Base-by-base conservation (phyloP, 192 early-diverging fungal species). In the Geranomyces variabilis region DNA sequence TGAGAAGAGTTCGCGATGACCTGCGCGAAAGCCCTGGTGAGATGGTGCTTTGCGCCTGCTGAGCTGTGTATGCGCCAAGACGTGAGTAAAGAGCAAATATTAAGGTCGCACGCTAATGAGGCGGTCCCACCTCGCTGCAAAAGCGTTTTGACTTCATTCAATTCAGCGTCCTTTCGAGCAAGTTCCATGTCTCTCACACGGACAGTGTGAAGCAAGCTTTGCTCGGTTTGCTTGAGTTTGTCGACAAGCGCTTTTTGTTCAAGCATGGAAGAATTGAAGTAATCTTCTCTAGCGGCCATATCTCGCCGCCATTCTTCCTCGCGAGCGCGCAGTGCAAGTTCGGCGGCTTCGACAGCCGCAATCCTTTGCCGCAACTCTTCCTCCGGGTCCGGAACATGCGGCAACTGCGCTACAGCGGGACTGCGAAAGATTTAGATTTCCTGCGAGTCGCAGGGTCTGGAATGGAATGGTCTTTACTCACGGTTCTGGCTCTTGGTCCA, bases 201-300 rank as follows among this genome's bases (percentile, higher is more conserved):
- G 12, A 64, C n/a, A 15, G n/a, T 36, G 21, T 45, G 63, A 10
- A 45, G 15, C 15, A 64, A 36, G 21, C 29, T 45, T 36, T 64
- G 33, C 21, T 64, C 63, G 34, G 9, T 41, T 64, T 45, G 63
- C 14, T 41, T n/a, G 43, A 43, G 41, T 33, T 36, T 28, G 10
- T 53, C 21, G 12, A 33, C 14, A 3, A 53, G 49, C 47, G 41
- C 31, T 44, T 69, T 55, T 31, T 69, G 48, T 26, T 69, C 26
- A 21, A 26, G 17, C 56, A 69, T 34, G 9, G 41, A 59, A 9
- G 68, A 31, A 24, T 55, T 58, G 8, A 60, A 60, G 15, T 41
- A 21, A 12, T 28, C 68, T 46, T 67, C 66, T 46, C 66, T 46
- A 6, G 46, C 36, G 28, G 66, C 66, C 66, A 67, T 34, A n/a